Conservation (phyloP, 2,329 filamentous ascomycete genomes). For the Fusarium phyllophilum region DNA sequence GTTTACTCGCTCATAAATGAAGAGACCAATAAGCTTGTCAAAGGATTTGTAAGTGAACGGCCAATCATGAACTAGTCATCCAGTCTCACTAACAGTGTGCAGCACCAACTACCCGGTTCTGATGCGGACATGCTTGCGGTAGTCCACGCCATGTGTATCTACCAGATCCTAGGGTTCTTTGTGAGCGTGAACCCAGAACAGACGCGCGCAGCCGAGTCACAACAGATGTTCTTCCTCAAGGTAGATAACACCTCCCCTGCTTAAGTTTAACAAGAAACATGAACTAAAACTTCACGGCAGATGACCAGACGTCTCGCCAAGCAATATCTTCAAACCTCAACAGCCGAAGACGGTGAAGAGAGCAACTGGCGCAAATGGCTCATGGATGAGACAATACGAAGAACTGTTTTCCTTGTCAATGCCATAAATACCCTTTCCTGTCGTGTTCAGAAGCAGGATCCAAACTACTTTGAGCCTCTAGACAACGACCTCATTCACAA, state of each 20-base stretch:
- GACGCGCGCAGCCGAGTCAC: background rate
- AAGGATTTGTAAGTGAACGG: background rate
- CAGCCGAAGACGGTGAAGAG: background rate
- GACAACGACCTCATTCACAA: background rate
- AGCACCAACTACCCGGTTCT: background rate
- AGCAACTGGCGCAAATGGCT: background rate
- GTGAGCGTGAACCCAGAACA: background rate
- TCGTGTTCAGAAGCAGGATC: background rate
- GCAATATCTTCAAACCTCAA: background rate
- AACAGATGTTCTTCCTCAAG: background rate
- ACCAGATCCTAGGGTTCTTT: background rate
- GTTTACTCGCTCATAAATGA: background rate
- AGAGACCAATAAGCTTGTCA: background rate
- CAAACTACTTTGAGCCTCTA: background rate
- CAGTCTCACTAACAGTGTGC: background rate
- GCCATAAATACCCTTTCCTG: background rate
- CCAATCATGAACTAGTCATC: rapidly evolving
- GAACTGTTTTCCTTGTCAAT: background rate
- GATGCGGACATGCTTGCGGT: background rate
- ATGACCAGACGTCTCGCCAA: background rate
- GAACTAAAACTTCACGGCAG: background rate
- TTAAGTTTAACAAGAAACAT: rapidly evolving
- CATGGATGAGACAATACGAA: background rate
- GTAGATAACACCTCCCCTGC: rapidly evolving
- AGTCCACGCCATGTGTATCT: background rate